Evolutionary conservation across 2,329 filamentous ascomycete genomes (phyloP).

Genomic region (Cordyceps cicadae): DNA sequence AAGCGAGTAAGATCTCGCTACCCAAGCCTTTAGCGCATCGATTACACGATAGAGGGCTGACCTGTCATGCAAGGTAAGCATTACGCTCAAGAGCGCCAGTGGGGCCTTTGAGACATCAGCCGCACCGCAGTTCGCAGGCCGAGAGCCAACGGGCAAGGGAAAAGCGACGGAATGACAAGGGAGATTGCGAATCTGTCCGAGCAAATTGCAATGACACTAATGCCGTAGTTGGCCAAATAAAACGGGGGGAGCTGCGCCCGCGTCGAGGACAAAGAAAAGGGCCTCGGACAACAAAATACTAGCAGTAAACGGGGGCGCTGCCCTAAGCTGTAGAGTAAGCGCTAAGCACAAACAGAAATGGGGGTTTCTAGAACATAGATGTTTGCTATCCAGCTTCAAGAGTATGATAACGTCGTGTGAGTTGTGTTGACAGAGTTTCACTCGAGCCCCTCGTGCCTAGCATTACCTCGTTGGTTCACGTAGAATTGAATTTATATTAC

Average conservation of each 20-base stretch:
- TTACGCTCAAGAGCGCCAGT: not conserved
- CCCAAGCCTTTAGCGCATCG: not conserved
- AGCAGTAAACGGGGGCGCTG: not conserved
- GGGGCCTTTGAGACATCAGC: not conserved
- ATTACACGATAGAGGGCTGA: constrained; percentile 1
- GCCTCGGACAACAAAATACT: not conserved
- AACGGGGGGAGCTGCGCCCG: not conserved
- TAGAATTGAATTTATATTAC: not conserved
- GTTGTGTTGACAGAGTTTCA: not conserved
- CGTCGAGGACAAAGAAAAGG: not conserved
- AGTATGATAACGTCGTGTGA: not conserved
- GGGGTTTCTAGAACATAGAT: not conserved
- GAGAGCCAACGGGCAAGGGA: not conserved
- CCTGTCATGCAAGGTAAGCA: constrained; percentile 3
- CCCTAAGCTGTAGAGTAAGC: not conserved
- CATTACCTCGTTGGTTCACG: not conserved
- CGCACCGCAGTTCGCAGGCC: not conserved
- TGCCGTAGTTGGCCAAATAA: not conserved
- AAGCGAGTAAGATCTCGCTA: not conserved
- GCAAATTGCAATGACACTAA: not conserved
- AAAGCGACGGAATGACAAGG: no score
- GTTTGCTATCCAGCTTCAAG: not conserved
- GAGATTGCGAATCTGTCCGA: not conserved
- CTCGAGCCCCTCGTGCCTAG: not conserved
- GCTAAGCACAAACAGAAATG: not conserved